Conservation (phyloP, 2,329 filamentous ascomycete genomes). For the Xylariales sp. region DNA sequence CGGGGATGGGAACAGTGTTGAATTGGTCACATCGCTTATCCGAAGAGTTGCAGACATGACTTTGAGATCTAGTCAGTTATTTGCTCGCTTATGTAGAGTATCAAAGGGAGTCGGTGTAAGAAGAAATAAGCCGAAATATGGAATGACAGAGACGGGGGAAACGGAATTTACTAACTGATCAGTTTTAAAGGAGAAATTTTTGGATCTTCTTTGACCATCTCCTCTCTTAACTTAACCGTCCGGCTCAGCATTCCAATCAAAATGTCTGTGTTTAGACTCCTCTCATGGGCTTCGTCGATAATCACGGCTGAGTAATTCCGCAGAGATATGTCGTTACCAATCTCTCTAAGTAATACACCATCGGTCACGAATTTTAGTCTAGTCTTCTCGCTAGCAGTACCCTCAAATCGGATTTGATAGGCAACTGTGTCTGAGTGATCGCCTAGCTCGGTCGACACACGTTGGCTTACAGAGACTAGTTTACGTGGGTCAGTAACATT, state of each 20-base stretch:
- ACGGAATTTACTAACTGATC: conserved; percentile 61
- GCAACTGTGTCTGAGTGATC: conserved; percentile 81
- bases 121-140: not conserved
- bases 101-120: not conserved
- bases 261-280: conserved; percentile 97
- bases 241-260: conserved; percentile 97
- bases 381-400: conserved; percentile 80
- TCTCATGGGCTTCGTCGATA: conserved; percentile 96
- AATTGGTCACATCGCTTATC: conserved; percentile 91
- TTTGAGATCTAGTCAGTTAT: conserved; percentile 19
- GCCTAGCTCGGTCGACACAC: conserved; percentile 87
- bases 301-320: conserved; percentile 93
- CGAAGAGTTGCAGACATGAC: conserved; percentile 96
- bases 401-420: conserved; percentile 96
- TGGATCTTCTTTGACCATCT: conserved; percentile 78
- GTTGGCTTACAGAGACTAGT: conserved; percentile 94
- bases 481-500: conserved; percentile 65
- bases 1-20: conserved; percentile 78
- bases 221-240: conserved; percentile 84
- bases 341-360: conserved; percentile 91
- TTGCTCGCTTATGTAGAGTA: not conserved
- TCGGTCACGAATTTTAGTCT: conserved; percentile 99
- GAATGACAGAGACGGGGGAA: not conserved
- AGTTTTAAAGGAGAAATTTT: conserved; percentile 85
- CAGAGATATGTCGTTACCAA: conserved; percentile 87